Base-by-base conservation (phyloP, 1,139 yeast species). In the Suhomyces terraborum region DNA sequence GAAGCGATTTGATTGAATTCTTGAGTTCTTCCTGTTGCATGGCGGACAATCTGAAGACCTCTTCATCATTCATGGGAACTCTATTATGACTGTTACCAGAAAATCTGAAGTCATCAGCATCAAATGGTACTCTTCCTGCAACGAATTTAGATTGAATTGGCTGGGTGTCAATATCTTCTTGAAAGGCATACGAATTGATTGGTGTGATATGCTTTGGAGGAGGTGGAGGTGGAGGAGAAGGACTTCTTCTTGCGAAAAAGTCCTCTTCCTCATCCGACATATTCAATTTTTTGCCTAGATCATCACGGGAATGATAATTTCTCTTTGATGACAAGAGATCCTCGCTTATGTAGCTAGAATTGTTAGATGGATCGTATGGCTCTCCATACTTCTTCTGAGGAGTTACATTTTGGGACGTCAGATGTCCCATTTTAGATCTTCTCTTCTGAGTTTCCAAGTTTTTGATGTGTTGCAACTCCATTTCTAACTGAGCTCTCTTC, bases 151-250 rank as follows among this genome's bases (percentile, higher is more conserved):
- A 46, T 22, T 28, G 39, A 6, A 32, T 37, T 10, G 38, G 40
- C 4, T 39, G 36, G 21, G 23, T 28, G n/a, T 35, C 42, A 12
- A 42, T 14, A 9, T 41, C 49, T 20, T 47, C 50, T 30, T 51
- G 54, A 12, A 45, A 38, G 6, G 35, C 43, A 19, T 32, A 46
- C 17, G 51, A 25, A 13, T 45, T 51, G 19, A 41, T 37, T 10
- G 52, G 52, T 6, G 47, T 47, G 19, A 40, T 44, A 48, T 66
- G 75, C 42, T 67, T 70, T 27, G 75, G 75, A 3, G 81, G 81
- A 1, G 79, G 80, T 0, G 83, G 83, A 1, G 83, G 81, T 7
- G 81, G 73, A 14, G 44, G 44, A 5, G 44, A 41, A 6, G 32
- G 33, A 12, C 39, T 31, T 28, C 39, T 33, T 16, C 30, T 28